Percentiles rank a stretch among this genome's conserved stretches.
Evolutionary conservation across 805 yeast genomes (phyloP).

Genomic region (Nakazawaea ambrosiae): DNA sequence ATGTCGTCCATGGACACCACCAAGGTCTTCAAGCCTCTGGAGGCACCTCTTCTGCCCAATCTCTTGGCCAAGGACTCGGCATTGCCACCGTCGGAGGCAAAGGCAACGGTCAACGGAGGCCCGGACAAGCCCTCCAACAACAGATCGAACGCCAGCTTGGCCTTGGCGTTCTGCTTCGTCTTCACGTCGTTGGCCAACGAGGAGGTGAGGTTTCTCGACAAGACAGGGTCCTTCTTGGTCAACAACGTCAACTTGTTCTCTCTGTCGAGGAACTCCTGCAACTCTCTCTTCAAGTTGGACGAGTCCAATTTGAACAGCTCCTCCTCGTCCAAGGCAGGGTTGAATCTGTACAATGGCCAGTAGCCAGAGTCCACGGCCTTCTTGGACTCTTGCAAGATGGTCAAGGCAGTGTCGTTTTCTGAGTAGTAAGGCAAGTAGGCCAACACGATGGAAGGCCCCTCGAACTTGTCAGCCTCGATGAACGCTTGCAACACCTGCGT

Average conservation of each 20-base stretch:
- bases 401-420: constrained; percentile 62
- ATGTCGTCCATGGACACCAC: constrained; percentile 67
- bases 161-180: constrained; percentile 52
- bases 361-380: constrained; percentile 88
- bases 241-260: constrained; percentile 82
- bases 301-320: constrained; percentile 72
- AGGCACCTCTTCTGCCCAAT: constrained; percentile 69
- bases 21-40: constrained; percentile 66
- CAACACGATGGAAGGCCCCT: constrained; percentile 87
- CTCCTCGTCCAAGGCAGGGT: constrained; percentile 55
- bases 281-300: constrained; percentile 66
- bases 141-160: constrained; percentile 70
- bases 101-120: constrained; percentile 81
- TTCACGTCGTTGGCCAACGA: constrained; percentile 58
- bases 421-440: constrained; percentile 78
- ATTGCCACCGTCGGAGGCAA: constrained; percentile 89
- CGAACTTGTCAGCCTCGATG: constrained; percentile 79
- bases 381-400: constrained; percentile 80
- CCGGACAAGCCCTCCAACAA: constrained; percentile 85
- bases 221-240: constrained; percentile 61
- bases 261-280: constrained; percentile 76
- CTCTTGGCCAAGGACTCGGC: constrained; percentile 80
- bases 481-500: constrained; percentile 87
- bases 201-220: constrained; percentile 64
- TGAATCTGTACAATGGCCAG: constrained; percentile 90